Evolutionary conservation across 352 stramenopile species (phyloP), one percentile per base, ranked within the genome.

Genomic region (Pseudoperonospora humuli): DNA sequence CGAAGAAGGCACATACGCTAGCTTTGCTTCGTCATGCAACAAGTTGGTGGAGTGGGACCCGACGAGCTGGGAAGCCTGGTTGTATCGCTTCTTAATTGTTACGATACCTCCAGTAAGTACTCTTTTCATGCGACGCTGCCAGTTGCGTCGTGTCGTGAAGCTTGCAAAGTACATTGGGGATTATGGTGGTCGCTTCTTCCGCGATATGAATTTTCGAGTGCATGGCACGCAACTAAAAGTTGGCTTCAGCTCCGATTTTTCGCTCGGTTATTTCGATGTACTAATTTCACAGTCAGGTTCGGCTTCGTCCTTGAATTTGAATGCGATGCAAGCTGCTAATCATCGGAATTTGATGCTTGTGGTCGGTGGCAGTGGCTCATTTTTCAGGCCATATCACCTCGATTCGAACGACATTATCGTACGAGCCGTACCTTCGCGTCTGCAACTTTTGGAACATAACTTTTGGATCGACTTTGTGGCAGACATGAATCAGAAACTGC

Each of bases 401-500:
- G 81, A 93, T 45, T 87, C 78, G 14, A 93, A 91, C 53, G 81
- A 93, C 36, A 76, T 84, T 9, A 60, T 86, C 25, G 68, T 93
- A 8, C 78, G 81, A 3, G 73, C 77, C 2, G 71, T 91, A 18
- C 78, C 81, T 13, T 73, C 70, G 7, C 67, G 65, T 1, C 54
- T 93, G 6, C 61, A 78, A 36, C 51, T 91, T 7, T 38, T 93
- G 23, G 64, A 89, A 17, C 74, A 93, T 33, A 64, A 70, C 33
- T 88, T 87, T 36, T 93, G 81, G 81, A 86, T 91, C 47, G 72
- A 89, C 35, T 91, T 90, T 48, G 61, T 89, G 10, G 78, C 72
- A 2, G 71, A 76, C 2, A 50, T 84, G 9, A 91, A 93, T 47
- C 62, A 75, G 50, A 61, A 67, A 20, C 42, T 91, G n/a, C 76